Evolutionary conservation across 495 filamentous ascomycete species (phyloP), one percentile per base, ranked within the genome.

Genomic region (Cercophora scortea): DNA sequence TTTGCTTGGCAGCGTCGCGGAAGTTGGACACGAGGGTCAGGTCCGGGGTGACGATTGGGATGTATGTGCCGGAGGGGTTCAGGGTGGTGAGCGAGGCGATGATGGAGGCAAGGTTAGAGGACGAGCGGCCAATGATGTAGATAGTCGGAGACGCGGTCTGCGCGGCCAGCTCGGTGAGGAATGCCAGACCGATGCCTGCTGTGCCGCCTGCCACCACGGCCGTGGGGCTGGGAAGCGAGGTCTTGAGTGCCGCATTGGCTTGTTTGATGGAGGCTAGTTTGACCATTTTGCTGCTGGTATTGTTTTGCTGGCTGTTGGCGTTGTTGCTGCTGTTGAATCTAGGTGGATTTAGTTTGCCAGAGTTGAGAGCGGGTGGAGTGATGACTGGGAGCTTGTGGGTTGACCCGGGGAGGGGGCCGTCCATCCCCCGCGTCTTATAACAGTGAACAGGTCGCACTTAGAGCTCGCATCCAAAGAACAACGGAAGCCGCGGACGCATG

Each of bases 181-280:
- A 82, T 42, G 71, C 60, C 53, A 77, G 66, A 44, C 78, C 81
- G 53, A 86, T 82, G 42, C 84, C 84, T 38, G 72, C 74, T 5
- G 83, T 87, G 39, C 73, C 83, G 45, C 84, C 80, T 11, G 82
- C 79, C 56, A 81, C 80, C 51, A 83, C 71, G 38, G 73, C 75
- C 18, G 75, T 68, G 10, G 76, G 62, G 32, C 66, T 61, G 3
- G 47, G 32, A n/a, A 38, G 16, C 2, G 53, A 25, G 33, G 39
- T 17, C 18, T 51, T 46, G 42, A 51, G 53, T 4, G 47, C 15
- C 5, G 53, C 47, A 38, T 47, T 50, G 53, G 53, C 43, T 15
- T 39, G 13, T 10, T 47, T 32, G 47, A 56, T 47, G 16, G 46
- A 43, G 33, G 53, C 25, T 18, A 48, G 18, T 13, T 47, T 51